Percentiles rank a stretch among this genome's conserved stretches.
phyloP scores from a whole-genome alignment of 148 eudicot species.

The Euryodendron excelsum region DNA sequence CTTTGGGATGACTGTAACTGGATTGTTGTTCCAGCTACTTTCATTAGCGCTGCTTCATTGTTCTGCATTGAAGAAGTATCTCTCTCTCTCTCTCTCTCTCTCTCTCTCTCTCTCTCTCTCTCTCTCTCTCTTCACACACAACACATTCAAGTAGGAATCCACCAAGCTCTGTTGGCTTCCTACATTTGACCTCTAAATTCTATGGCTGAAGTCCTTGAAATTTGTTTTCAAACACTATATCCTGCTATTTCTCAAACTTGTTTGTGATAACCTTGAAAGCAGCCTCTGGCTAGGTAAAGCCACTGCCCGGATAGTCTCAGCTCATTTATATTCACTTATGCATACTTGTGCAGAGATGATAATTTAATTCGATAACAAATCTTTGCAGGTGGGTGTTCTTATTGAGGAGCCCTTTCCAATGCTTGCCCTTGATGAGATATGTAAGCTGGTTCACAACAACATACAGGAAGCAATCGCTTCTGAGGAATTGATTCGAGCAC shows the following conservation, averaged over 20 bases:
- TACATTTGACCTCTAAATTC: neutral
- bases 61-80: conserved; percentile 95
- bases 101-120: conserved; percentile 3
- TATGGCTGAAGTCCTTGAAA: neutral
- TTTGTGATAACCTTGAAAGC: neutral
- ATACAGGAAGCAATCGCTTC: conserved; percentile 54
- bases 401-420: conserved; percentile 95
- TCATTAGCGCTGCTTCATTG: conserved; percentile 86
- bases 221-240: neutral
- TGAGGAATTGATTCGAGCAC: conserved; percentile 50
- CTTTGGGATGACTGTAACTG: conserved; percentile 98
- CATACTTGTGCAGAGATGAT: neutral
- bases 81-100: too few relatives aligned
- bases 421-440: conserved; percentile 92
- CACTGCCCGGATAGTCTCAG: neutral
- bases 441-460: conserved; percentile 45
- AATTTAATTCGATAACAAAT: conserved; percentile 2
- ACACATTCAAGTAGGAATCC: neutral
- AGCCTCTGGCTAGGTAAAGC: neutral
- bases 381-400: conserved; percentile 86
- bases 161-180: neutral
- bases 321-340: neutral
- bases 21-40: conserved; percentile 97
- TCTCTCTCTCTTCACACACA: neutral
- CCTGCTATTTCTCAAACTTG: neutral